phyloP scores from a whole-genome alignment of 202 grass and related monocot genomes.

The Saccharum hybrid region DNA sequence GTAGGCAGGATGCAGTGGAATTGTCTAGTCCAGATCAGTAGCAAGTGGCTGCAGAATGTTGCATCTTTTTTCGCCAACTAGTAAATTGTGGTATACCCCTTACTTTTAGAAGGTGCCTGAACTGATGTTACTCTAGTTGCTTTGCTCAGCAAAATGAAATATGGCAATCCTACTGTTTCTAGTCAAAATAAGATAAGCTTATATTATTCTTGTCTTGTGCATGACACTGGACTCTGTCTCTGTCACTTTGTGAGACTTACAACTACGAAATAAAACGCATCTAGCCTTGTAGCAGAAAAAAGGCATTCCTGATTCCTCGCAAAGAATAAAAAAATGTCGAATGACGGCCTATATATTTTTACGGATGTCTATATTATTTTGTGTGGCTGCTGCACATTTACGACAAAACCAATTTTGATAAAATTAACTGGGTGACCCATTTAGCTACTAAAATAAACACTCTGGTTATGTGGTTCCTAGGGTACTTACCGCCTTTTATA shows the following conservation, averaged over 20 bases:
- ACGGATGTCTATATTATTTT: neutral
- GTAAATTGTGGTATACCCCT: neutral
- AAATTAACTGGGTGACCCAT: neutral
- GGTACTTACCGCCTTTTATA: neutral
- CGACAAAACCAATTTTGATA: neutral
- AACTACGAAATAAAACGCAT: neutral
- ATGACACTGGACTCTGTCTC: neutral
- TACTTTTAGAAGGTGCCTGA: conserved; percentile 10
- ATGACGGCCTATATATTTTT: neutral
- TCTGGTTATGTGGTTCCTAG: neutral
- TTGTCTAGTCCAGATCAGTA: neutral
- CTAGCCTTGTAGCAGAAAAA: neutral
- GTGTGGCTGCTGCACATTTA: neutral
- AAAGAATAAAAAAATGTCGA: neutral
- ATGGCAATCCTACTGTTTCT: conserved; percentile 36
- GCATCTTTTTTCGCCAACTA: neutral
- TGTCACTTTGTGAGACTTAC: neutral
- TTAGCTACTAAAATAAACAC: conserved; percentile 8
- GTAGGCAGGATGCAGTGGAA: neutral
- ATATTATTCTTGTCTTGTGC: neutral
- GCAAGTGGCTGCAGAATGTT: neutral
- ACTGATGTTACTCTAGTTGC: neutral
- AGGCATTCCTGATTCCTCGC: no score
- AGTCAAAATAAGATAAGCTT: conserved; percentile 44
- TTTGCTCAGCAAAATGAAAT: conserved; percentile 32